Evolutionary conservation across 2,329 filamentous ascomycete genomes (phyloP), one percentile per base, ranked within the genome.

Genomic region (Neonectria magnoliae): DNA sequence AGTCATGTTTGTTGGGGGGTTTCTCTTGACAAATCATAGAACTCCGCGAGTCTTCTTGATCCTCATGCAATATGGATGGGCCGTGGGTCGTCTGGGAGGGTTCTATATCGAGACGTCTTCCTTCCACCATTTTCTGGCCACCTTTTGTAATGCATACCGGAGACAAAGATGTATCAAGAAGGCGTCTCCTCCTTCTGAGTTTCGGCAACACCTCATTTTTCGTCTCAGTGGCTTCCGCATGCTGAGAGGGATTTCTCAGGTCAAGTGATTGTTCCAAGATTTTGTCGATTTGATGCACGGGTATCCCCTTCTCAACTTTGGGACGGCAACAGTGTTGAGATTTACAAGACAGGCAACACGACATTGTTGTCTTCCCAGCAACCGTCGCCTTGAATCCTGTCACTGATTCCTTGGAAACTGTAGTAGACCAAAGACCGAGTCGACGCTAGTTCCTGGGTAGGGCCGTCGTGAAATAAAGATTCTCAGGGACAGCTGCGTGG

Each of bases 371-470:
- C 16, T 33, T 38, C 2, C 20, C 5, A 4, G 25, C n/a, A 22
- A 25, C 11, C 14, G 8, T 11, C 13, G 18, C 20, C n/a, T 51
- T 22, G 5, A 18, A n/a, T 31, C 25, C 22, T 13, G 25, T 20
- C 4, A n/a, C 13, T 22, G 48, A 18, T 10, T 25, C 27, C 25
- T 20, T 27, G n/a, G 38, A 20, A n/a, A 20, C 20, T 20, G n/a
- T 33, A 11, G n/a, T 8, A 14, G 48, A n/a, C 45, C 62, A 47
- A 50, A 66, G 70, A 14, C 67, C 60, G 11, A 67, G 62, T 33
- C 62, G 63, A 33, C 68, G 69, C 33, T 48, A 62, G 16, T 57
- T 71, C 36, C 53, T 60, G 18, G 58, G 41, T 20, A 52, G 42
- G 27, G 61, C 41, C 51, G 65, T 42, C 16, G 42, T 51, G 29